Conservation (phyloP, 106 monocot genomes). For the Phalaenopsis aphrodite region DNA sequence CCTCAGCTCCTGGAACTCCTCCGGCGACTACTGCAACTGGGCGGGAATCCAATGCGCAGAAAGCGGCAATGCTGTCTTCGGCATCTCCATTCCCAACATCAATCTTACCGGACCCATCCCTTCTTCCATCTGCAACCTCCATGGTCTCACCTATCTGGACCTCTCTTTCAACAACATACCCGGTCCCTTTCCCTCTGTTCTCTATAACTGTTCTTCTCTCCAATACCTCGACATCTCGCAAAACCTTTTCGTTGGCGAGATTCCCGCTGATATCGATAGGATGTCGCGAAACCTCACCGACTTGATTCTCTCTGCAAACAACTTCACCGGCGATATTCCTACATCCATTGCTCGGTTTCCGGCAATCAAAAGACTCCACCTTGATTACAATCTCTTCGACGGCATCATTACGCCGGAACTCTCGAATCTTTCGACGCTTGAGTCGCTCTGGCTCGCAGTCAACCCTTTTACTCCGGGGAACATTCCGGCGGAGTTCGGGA, state of each 20-base stretch:
- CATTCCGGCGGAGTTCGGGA: constrained; percentile 39
- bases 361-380: constrained; percentile 17
- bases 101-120: constrained; percentile 21
- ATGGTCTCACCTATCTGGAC: constrained; percentile 37
- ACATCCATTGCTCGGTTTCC: constrained; percentile 20
- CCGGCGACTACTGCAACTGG: constrained; percentile 14
- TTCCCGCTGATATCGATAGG: constrained; percentile 29
- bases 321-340: constrained; percentile 51
- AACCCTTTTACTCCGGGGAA: constrained; percentile 31
- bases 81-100: constrained; percentile 12
- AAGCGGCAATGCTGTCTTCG: constrained; percentile 8
- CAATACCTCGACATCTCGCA: constrained; percentile 42
- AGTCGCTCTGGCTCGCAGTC: constrained; percentile 25
- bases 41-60: constrained; percentile 12
- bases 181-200: constrained; percentile 26
- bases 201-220: constrained; percentile 42
- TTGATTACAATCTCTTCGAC: constrained; percentile 43
- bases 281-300: constrained; percentile 8
- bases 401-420: constrained; percentile 40
- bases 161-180: constrained; percentile 40
- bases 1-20: constrained; percentile 11
- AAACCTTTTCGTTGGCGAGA: constrained; percentile 37
- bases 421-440: constrained; percentile 20
- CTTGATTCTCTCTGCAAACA: constrained; percentile 32
- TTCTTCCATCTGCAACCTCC: constrained; percentile 33